Conservation (phyloP, 2,329 filamentous ascomycete species). For the Aspergillus piperis region DNA sequence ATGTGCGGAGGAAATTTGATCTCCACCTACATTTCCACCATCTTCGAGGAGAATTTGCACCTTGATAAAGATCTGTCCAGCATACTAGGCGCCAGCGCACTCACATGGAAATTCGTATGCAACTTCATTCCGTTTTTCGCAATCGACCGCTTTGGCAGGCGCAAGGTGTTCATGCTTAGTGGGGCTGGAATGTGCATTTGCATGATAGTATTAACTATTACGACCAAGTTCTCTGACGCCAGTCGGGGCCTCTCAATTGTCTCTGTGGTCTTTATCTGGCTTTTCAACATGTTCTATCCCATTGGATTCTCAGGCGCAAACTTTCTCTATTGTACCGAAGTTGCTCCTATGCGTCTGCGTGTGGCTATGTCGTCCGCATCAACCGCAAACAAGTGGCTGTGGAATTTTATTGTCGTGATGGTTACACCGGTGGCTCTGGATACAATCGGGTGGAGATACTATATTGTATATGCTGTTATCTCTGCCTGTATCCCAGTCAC, state of each 20-base stretch:
- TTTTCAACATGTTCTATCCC: constrained; percentile 66
- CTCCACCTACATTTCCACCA: constrained; percentile 17
- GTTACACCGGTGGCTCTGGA: constrained; percentile 61
- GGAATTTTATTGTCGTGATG: constrained; percentile 66
- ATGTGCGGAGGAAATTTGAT: constrained; percentile 23
- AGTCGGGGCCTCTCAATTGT: constrained; percentile 16
- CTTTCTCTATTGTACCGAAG: constrained; percentile 51
- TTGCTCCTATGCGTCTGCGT: constrained; percentile 56
- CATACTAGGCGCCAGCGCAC: constrained; percentile 50
- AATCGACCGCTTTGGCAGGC: constrained; percentile 55
- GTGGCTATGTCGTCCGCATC: constrained; percentile 61
- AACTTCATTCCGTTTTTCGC: constrained; percentile 54
- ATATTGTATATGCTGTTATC: constrained; percentile 55
- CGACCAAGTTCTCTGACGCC: constrained; percentile 32
- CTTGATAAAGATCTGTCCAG: constrained; percentile 19
- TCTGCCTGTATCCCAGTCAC: constrained; percentile 43
- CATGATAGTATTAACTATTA: constrained; percentile 55
- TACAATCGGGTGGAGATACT: constrained; percentile 55
- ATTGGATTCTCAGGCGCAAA: constrained; percentile 64
- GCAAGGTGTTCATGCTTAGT: constrained; percentile 55
- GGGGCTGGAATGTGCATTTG: constrained; percentile 56
- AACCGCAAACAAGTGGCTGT: constrained; percentile 61
- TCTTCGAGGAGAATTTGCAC: constrained; percentile 20
- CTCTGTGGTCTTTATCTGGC: constrained; percentile 50
- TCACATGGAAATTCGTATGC: constrained; percentile 61